Conservation (phyloP, 2,329 filamentous ascomycete species). For the Chaetomium strumarium region DNA sequence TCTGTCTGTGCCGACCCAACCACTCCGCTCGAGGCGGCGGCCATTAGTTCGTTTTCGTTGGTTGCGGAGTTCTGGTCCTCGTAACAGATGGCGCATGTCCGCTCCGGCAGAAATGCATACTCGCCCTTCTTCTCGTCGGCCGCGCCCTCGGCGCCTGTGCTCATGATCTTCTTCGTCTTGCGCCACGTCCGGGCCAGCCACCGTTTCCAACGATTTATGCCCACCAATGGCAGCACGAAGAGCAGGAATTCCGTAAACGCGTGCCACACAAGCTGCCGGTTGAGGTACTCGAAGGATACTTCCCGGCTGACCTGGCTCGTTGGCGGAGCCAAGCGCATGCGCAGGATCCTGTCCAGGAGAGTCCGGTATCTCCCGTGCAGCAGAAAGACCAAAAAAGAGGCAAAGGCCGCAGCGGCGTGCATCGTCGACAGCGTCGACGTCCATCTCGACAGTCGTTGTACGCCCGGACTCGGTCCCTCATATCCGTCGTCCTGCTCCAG, state of each 20-base stretch:
- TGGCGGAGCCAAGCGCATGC: constrained; percentile 78
- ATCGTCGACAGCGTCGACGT: constrained; percentile 64
- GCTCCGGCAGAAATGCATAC: constrained; percentile 77
- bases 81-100: constrained; percentile 96
- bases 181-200: constrained; percentile 87
- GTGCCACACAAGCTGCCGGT: constrained; percentile 97
- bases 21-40: constrained; percentile 65
- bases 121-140: constrained; percentile 59
- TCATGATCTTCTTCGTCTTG: constrained; percentile 63
- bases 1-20: constrained; percentile 86
- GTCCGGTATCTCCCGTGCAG: constrained; percentile 89
- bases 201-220: constrained; percentile 85
- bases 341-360: constrained; percentile 75
- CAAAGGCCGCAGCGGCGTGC: constrained; percentile 75
- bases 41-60: constrained; percentile 68
- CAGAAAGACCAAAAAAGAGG: constrained; percentile 85
- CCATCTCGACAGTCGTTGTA: constrained; percentile 57
- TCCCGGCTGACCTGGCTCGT: constrained; percentile 82
- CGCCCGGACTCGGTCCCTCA: constrained; percentile 48
- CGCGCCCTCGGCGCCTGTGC: constrained; percentile 35
- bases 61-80: constrained; percentile 78
- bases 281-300: constrained; percentile 95
- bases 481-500: constrained; percentile 71
- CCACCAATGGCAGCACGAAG: constrained; percentile 93
- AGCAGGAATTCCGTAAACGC: constrained; percentile 99